Conservation (phyloP, 2,329 filamentous ascomycete species). For the Metarhizium rileyi region DNA sequence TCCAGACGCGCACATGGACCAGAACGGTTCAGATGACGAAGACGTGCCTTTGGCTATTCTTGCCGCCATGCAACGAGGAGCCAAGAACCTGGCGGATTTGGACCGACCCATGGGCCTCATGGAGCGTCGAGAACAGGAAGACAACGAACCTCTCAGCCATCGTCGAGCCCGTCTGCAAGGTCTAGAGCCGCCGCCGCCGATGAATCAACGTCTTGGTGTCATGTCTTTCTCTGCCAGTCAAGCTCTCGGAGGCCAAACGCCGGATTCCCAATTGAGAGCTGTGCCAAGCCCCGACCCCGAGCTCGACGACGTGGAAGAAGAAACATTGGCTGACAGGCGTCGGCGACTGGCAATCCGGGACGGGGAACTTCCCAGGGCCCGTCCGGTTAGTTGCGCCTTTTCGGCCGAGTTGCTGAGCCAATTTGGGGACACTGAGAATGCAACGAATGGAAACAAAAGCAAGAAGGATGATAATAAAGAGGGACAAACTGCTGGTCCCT, state of each 20-base stretch:
- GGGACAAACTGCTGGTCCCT: constrained; percentile 15
- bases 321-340: constrained; percentile 59
- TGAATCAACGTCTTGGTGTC: constrained; percentile 33
- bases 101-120: constrained; percentile 64
- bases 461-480: constrained; percentile 19
- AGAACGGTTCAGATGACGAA: constrained; percentile 54
- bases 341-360: constrained; percentile 53
- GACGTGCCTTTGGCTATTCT: constrained; percentile 84
- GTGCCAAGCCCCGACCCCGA: constrained; percentile 23
- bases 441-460: constrained; percentile 17
- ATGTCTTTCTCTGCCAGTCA: constrained; percentile 28
- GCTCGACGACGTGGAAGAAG: constrained; percentile 48
- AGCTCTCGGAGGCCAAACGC: constrained; percentile 1
- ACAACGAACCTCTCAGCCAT: constrained; percentile 78
- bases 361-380: constrained; percentile 38
- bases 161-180: constrained; percentile 68
- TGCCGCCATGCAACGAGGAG: constrained; percentile 48
- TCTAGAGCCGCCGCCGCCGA: constrained; percentile 35
- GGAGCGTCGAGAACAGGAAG: constrained; percentile 76
- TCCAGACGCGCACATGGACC: constrained; percentile 34
- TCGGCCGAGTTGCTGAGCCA: constrained; percentile 59
- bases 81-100: constrained; percentile 41
- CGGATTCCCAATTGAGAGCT: neutral
- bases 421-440: constrained; percentile 42
- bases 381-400: constrained; percentile 57